phyloP scores from a whole-genome alignment of 2,329 filamentous ascomycete genomes.

The Botrytis galanthina region DNA sequence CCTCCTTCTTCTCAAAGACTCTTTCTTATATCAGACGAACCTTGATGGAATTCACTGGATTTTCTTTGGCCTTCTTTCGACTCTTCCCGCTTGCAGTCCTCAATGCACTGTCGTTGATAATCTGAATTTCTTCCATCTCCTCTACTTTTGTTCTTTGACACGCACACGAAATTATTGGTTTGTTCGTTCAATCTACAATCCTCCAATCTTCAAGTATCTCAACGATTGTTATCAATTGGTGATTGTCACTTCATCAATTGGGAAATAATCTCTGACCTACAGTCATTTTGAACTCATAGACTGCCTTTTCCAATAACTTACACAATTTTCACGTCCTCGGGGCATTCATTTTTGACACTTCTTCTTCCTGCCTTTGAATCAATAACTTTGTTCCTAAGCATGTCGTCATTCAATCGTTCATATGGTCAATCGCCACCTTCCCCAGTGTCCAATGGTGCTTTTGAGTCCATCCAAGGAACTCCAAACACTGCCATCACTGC shows the following conservation, averaged over 20 bases:
- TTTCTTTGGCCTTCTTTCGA: neutral
- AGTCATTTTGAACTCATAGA: neutral
- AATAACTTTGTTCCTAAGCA: constrained; percentile 3
- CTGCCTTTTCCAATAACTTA: neutral
- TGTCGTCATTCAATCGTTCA: constrained; percentile 21
- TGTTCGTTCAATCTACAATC: neutral
- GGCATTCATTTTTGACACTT: constrained; percentile 13
- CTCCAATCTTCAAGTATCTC: neutral
- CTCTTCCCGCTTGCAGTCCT: neutral
- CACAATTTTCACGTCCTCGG: constrained; percentile 6
- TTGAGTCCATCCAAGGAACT: constrained; percentile 59
- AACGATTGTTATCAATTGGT: neutral
- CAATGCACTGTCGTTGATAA: neutral
- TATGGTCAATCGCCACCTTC: constrained; percentile 30
- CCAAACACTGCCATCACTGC: constrained; percentile 62
- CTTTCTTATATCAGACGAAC: neutral
- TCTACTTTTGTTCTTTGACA: constrained; percentile 5
- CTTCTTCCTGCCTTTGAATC: neutral
- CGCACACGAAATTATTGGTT: constrained; percentile 4
- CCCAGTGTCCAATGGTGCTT: constrained; percentile 48
- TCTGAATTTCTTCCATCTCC: neutral
- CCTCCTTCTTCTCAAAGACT: constrained; percentile 5
- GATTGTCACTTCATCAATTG: neutral
- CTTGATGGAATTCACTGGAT: neutral
- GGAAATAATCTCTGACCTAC: neutral